Base-by-base conservation (phyloP, 495 filamentous ascomycete species). In the Talaromyces nanjingensis region DNA sequence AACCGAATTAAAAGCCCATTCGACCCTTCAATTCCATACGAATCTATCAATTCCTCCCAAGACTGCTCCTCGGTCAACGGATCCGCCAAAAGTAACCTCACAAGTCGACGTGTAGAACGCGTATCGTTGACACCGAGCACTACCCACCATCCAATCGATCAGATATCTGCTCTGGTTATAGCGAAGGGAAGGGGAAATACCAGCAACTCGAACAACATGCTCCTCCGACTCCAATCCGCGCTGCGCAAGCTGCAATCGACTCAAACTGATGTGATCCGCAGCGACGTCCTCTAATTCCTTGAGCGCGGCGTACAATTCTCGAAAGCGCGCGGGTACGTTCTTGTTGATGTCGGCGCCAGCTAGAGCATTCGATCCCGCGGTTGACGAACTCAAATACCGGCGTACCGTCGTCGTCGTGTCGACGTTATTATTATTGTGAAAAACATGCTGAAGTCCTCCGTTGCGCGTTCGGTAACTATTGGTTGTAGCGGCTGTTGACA, bases 171-270 rank as follows among this genome's bases (percentile, higher is more conserved):
- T 18, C 18, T 6, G 6, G 18, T 4, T 24, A 34, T 39, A 27
- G 53, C 6, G 14, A 16, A 56, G 22, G 53, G 6, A 29, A 14
- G 11, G 53, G 24, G 24, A 56, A 56, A 56, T 59, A 87, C 81
- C 75, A 66, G 86, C 92, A 71, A 98, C 80, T 39, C 93, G 79
- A 67, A 91, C 84, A n/a, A 89, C 82, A 34, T 81, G 77, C 63
- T 77, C 69, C 47, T 83, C 77, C 65, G 89, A 84, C 67, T 89
- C 85, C 65, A 97, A 77, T 6, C 91, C 91, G 58, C 87, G 82
- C 70, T 92, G 73, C 18, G 92, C 93, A 67, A 98, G 81, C 69
- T 91, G 87, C 60, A 97, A 71, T 67, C 91, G 85, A 63, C 89
- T 89, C 22, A 89, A 78, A 73, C 91, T 90, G 63, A 92, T 82